These are phyloP conservation scores for Parasarocladium wereldwijsianum DNA, from an alignment of 2,329 filamentous ascomycete species.

Conservation along the genomic window DNA sequence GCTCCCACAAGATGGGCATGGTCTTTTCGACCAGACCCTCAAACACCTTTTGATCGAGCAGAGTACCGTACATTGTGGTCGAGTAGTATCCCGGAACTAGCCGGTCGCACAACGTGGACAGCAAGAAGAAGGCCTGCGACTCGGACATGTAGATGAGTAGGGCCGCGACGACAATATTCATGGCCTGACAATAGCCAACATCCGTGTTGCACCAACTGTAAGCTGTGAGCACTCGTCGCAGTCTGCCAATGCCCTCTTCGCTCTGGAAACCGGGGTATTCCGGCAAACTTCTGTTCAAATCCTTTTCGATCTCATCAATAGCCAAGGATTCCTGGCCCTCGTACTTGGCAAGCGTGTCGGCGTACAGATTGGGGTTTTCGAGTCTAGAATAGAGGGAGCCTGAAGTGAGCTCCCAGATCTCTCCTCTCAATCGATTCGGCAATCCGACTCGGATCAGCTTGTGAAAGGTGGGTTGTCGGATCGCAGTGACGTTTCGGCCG, in stretches of 20 bases:
- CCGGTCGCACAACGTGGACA: conserved; percentile 83
- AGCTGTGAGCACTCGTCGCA: conserved; percentile 82
- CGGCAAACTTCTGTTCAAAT: conserved; percentile 86
- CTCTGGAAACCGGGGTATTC: conserved; percentile 97
- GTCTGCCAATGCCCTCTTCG: conserved; percentile 80
- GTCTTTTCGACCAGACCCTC: conserved; percentile 97
- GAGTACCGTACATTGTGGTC: conserved; percentile 95
- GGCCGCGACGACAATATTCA: conserved; percentile 99
- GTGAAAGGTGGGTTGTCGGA: conserved; percentile 94
- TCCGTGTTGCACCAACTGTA: conserved; percentile 96
- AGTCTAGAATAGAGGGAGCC: conserved; percentile 81
- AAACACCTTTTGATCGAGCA: conserved; percentile 93
- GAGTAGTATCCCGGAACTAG: conserved; percentile 95
- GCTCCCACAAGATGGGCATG: conserved; percentile 97
- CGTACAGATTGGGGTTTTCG: conserved; percentile 70
- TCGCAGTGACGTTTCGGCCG: conserved; percentile 78
- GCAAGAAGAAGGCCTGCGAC: conserved; percentile 83
- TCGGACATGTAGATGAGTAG: conserved; percentile 98
- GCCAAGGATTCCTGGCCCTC: conserved; percentile 80
- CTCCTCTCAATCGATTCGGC: conserved; percentile 81
- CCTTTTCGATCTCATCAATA: conserved; percentile 98
- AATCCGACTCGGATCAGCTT: conserved; percentile 92
- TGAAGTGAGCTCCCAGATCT: conserved; percentile 91
- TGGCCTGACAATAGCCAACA: conserved; percentile 96
- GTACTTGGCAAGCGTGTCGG: conserved; percentile 71